These are phyloP conservation scores for Jacaranda copaia DNA, from an alignment of 257 asterid genomes.

Conservation along the genomic window DNA sequence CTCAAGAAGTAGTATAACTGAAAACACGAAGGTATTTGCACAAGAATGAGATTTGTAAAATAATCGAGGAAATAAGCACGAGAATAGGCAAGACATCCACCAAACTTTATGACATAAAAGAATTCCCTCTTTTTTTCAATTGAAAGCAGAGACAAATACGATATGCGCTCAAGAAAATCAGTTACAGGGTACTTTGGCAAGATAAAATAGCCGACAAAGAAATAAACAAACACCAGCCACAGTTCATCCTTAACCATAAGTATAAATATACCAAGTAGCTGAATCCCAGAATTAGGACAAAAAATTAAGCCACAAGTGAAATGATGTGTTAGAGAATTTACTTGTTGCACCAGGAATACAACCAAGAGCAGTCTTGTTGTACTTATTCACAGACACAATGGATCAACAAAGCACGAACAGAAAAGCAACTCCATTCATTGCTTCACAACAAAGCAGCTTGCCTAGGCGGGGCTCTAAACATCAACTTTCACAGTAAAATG, in stretches of 20 bases:
- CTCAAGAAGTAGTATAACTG: neutral
- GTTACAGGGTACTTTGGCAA: conserved; percentile 14
- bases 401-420: neutral
- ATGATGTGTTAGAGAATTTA: neutral
- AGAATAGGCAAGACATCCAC: no score
- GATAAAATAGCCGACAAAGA: neutral
- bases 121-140: no score
- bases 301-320: neutral
- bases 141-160: neutral
- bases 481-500: neutral
- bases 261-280: neutral
- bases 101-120: no score
- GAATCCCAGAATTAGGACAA: neutral
- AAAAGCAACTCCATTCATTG: neutral
- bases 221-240: neutral
- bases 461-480: neutral
- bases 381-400: no score
- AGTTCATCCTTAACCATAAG: conserved; percentile 1
- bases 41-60: neutral
- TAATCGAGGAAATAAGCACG: neutral
- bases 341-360: no score
- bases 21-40: neutral
- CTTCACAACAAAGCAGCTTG: neutral
- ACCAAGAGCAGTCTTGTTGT: no score
- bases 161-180: neutral